Base-by-base conservation (phyloP, 2,329 filamentous ascomycete genomes). In the Ambrosiella xylebori region DNA sequence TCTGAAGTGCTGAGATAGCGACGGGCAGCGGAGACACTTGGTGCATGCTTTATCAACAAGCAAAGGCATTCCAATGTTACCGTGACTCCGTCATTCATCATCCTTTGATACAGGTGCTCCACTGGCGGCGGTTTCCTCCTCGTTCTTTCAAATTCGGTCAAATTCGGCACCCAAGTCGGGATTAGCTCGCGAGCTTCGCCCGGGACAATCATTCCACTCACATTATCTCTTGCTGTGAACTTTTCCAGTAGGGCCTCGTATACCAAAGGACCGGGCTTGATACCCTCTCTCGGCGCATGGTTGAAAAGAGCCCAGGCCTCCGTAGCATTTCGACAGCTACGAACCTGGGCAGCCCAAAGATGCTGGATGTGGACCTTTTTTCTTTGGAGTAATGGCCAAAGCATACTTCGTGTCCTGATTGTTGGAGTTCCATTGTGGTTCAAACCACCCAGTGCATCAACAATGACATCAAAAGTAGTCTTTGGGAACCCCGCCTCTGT, bases 131-230 rank as follows among this genome's bases (percentile, higher is more conserved):
- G 79, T 12, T 74, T 71, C 49, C 81, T 70, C n/a, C 79, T 74
- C 44, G 80, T 76, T 62, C 79, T 79, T 59, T 86, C 84, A 57
- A 82, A 79, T n/a, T 82, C 76, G 60, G 74, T 85, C 64, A 74
- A 76, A 67, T 75, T 86, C 67, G 71, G 70, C 11, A 61, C 57
- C 27, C 51, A 55, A n/a, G 60, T 60, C n/a, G 59, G 56, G 7
- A 59, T 58, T 7, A 47, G 37, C 40, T 65, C 63, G 19, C 64
- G 61, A 35, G 59, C 64, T 50, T 66, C 63, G 13, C 64, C 64
- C 2, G 63, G 54, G 1, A 62, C 60, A 36, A 64, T 63, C 3
- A 56, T 19, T 38, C 36, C 8, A 6, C 61, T 58, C 15, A 65
- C 61, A 27, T 67, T 63, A 3, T 64, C 62, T 2, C 64, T 65